A percentile compares a stretch with the other conserved stretches of the same genome.
Evolutionary conservation across 2,329 filamentous ascomycete species (phyloP).

Genomic region (Aspergillus puulaauensis): DNA sequence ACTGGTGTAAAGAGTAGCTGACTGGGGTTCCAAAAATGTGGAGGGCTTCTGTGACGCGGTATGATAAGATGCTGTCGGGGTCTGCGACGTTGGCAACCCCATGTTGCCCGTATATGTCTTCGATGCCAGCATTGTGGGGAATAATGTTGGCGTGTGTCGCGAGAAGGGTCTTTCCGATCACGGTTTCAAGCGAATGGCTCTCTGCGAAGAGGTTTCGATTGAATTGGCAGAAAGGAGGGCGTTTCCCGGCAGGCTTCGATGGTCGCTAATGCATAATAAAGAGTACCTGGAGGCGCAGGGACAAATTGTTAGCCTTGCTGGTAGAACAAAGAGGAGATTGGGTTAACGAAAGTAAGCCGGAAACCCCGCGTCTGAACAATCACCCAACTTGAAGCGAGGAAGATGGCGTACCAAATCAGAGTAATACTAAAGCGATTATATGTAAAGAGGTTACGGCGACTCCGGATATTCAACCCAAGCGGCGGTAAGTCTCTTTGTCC

Average conservation of each 20-base stretch:
- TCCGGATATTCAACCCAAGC: background rate
- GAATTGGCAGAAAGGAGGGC: background rate
- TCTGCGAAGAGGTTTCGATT: background rate
- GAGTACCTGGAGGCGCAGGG: background rate
- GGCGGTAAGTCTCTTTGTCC: conserved; percentile 4
- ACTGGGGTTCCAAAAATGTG: conserved; percentile 29
- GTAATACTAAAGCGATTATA: background rate
- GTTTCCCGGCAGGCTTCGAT: background rate
- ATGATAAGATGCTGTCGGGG: conserved; percentile 34
- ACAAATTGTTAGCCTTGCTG: background rate
- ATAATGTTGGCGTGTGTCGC: background rate
- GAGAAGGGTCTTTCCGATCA: background rate
- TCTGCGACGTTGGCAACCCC: conserved; percentile 33
- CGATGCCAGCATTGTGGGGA: conserved; percentile 41
- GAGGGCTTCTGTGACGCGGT: conserved; percentile 29
- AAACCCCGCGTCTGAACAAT: background rate
- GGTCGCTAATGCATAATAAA: conserved; percentile 14
- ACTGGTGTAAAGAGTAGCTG: conserved; percentile 61
- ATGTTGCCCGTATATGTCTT: conserved; percentile 39
- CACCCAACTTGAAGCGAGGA: background rate
- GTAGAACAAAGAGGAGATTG: background rate
- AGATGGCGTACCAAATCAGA: background rate
- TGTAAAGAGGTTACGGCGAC: background rate
- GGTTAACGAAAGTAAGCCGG: background rate
- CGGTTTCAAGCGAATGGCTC: background rate